These are phyloP conservation scores for Pulveroboletus sp. DNA, from an alignment of 768 basidiomycete species.

Conservation along the genomic window DNA sequence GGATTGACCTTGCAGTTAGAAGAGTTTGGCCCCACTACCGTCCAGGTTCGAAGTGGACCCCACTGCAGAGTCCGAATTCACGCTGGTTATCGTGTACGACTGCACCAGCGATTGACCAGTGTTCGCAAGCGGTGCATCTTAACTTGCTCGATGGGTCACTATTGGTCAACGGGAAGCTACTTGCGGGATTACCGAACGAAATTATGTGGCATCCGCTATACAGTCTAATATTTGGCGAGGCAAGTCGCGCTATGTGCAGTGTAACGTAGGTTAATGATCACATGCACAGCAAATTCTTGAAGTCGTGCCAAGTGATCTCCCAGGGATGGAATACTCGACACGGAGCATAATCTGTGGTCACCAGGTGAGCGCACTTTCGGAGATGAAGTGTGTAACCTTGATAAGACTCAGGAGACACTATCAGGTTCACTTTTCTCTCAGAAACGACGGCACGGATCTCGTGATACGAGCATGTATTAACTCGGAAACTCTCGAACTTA, in stretches of 20 bases:
- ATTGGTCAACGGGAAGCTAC: conserved; percentile 24
- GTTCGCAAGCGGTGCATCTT: conserved; percentile 20
- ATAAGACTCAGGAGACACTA: neutral
- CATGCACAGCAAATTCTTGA: conserved; percentile 17
- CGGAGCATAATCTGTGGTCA: conserved; percentile 13
- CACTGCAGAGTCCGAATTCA: conserved; percentile 8
- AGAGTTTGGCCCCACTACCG: conserved; percentile 24
- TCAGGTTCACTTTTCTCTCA: conserved; percentile 25
- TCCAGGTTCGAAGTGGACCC: conserved; percentile 19
- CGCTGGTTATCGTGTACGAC: conserved; percentile 25
- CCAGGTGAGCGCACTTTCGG: conserved; percentile 9
- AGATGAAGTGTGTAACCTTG: neutral
- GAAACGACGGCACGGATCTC: conserved; percentile 5
- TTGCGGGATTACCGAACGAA: conserved; percentile 19
- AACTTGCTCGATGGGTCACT: conserved; percentile 25
- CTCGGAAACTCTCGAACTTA: conserved; percentile 16
- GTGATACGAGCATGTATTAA: conserved; percentile 13
- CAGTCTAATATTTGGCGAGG: conserved; percentile 18
- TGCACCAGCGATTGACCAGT: neutral
- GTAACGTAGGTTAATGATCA: neutral
- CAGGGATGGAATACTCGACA: conserved; percentile 26
- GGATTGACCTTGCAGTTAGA: conserved; percentile 16
- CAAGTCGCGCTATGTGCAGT: neutral
- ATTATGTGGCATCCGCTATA: conserved; percentile 21
- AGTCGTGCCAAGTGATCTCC: conserved; percentile 21